Percentiles rank a stretch among this genome's conserved stretches.
Conservation (phyloP, 768 basidiomycete species). For the Tubosaeta sp. region DNA sequence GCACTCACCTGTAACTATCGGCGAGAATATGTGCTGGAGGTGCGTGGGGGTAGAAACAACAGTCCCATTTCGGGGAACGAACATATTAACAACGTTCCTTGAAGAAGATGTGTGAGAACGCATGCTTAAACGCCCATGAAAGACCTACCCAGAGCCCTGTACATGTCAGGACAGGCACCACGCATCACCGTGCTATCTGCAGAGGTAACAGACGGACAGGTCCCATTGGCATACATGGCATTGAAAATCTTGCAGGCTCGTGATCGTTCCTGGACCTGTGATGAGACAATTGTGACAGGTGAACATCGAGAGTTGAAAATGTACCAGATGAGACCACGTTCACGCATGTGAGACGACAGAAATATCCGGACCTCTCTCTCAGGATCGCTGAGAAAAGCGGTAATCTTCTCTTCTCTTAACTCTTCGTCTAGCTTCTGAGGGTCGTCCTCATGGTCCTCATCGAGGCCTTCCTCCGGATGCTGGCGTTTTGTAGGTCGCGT, state of each 20-base stretch:
- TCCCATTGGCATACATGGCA: slow-evolving; percentile 74
- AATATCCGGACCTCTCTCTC: slow-evolving; percentile 57
- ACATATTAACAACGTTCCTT: slow-evolving; percentile 72
- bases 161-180: no score
- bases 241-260: no score
- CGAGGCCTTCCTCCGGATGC: slow-evolving; percentile 12
- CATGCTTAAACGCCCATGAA: no score
- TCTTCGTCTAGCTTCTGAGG: slow-evolving; percentile 31
- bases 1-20: no score
- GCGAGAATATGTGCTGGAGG: slow-evolving; percentile 69
- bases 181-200: slow-evolving; percentile 58
- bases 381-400: slow-evolving; percentile 58
- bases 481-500: slow-evolving; percentile 23
- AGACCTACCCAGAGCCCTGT: no score
- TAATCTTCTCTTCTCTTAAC: slow-evolving; percentile 40
- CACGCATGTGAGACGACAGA: slow-evolving; percentile 64
- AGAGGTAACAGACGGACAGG: slow-evolving; percentile 56
- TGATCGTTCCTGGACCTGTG: slow-evolving; percentile 38
- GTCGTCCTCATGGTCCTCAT: slow-evolving; percentile 32
- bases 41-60: slow-evolving; percentile 65
- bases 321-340: slow-evolving; percentile 70
- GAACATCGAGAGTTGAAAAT: slow-evolving; percentile 11
- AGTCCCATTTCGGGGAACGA: slow-evolving; percentile 77
- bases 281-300: background rate
- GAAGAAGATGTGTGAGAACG: no score